phyloP scores from a whole-genome alignment of 805 yeast species.

The Torulaspora maleeae region DNA sequence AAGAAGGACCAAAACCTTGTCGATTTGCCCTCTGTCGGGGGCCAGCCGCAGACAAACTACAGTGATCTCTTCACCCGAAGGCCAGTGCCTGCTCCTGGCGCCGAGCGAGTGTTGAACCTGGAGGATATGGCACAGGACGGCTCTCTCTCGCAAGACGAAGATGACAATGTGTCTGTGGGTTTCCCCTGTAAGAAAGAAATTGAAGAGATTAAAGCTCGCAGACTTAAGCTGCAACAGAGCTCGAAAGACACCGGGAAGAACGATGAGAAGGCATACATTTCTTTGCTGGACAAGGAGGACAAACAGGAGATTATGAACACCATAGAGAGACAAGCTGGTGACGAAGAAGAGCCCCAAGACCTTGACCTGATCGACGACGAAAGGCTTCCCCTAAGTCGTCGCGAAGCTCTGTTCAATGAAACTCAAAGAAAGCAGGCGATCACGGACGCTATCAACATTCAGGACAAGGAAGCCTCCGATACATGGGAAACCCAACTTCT shows the following conservation, averaged over 20 bases:
- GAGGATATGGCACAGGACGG: conserved; percentile 19
- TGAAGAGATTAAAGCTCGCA: conserved; percentile 6
- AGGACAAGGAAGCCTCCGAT: conserved; percentile 5
- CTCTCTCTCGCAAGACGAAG: conserved; percentile 2
- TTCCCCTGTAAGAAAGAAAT: conserved; percentile 15
- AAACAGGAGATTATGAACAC: conserved; percentile 25
- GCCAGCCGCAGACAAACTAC: background rate
- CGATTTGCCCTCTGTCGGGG: background rate
- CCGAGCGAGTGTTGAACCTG: conserved; percentile 16
- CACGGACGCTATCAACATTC: conserved; percentile 18
- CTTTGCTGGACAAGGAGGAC: conserved; percentile 28
- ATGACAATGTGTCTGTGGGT: background rate
- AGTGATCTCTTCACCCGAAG: conserved; percentile 7
- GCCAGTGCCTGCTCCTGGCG: background rate
- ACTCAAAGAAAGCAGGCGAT: conserved; percentile 17
- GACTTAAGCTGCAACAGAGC: conserved; percentile 1
- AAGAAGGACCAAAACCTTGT: background rate
- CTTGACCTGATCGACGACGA: conserved; percentile 26
- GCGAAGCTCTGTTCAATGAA: conserved; percentile 14
- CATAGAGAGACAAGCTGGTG: conserved; percentile 17
- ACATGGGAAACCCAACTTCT: conserved; percentile 21
- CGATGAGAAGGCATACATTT: conserved; percentile 27
- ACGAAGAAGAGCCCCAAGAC: conserved; percentile 15
- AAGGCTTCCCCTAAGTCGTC: conserved; percentile 23
- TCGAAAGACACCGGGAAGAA: background rate